These are phyloP conservation scores for Cornus florida DNA, from an alignment of 148 eudicot genomes.

Conservation along the genomic window DNA sequence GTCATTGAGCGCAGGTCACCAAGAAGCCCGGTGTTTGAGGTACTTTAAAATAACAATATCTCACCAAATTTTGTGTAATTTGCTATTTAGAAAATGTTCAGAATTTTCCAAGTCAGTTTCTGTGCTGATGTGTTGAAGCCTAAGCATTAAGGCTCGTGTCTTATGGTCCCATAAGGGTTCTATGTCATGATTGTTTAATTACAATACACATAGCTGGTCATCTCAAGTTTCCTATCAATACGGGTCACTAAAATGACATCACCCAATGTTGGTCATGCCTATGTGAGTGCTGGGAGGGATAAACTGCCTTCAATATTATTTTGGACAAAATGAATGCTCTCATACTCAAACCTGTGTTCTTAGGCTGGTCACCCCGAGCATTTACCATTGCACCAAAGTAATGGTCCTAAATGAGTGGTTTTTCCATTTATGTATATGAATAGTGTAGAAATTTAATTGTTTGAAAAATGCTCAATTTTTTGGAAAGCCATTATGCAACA, in stretches of 20 bases:
- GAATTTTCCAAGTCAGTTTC: background rate
- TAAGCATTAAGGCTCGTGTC: background rate
- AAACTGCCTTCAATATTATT: no score
- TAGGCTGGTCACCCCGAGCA: no score
- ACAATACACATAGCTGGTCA: background rate
- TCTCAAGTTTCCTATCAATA: background rate
- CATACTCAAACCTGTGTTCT: no score
- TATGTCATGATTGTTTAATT: background rate
- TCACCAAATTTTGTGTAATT: background rate
- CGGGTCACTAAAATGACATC: background rate
- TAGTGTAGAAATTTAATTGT: no score
- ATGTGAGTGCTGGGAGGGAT: no score
- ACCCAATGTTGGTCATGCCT: no score
- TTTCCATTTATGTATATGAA: no score
- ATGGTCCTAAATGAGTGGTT: no score
- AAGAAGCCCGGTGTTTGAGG: slow-evolving; percentile 65
- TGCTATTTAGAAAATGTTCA: background rate
- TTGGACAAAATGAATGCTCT: no score
- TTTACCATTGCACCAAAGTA: no score
- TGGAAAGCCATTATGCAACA: no score
- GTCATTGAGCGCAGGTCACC: slow-evolving; percentile 62
- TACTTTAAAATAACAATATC: slow-evolving; percentile 21
- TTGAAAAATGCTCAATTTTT: no score
- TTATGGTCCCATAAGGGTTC: background rate
- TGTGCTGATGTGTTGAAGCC: background rate